Base-by-base conservation (phyloP, 2,329 filamentous ascomycete genomes). In the Penicillium hesseltinei region DNA sequence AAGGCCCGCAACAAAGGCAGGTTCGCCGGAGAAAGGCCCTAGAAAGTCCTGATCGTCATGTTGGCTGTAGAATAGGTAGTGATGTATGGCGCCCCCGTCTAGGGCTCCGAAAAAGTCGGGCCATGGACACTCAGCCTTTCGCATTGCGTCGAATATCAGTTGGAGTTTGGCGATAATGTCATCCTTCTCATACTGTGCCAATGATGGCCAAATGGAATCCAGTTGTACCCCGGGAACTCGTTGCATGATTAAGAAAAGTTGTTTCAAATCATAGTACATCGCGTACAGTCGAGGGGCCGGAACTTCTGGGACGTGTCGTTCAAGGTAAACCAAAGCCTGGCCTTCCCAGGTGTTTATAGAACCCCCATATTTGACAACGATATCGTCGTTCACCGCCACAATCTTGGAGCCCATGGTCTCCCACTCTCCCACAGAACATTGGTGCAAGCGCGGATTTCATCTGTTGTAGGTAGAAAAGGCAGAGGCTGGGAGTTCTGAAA, bases 271-370 rank as follows among this genome's bases (percentile, higher is more conserved):
- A 42, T 65, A 31, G 46, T 67, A 70, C 66, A 72, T 71, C 21
- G 66, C 64, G 56, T 71, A 70, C 27, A 72, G 62, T 59, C 68
- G 66, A 53, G 69, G 70, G 25, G 66, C 69, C 2, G 65, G 63
- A 51, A 71, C 50, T 51, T 59, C 48, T 31, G 68, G 66, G 46
- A 69, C 61, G 21, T 72, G 51, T 54, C 62, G 65, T 54, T 72
- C 67, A 35, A 71, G 66, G 27, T 66, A 68, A 46, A 68, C 42
- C 57, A 69, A 50, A 42, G 53, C 58, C 59, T 70, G 63, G 54
- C 57, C 57, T 45, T 63, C 59, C 27, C 25, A 55, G 29, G 5
- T 5, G 9, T 60, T 27, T 11, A 62, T 21, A 38, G 35, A 8
- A 23, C 51, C 27, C 13, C 68, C 72, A 53, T 61, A 68, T 62